These are phyloP conservation scores for Galeopsis tetrahit DNA, from an alignment of 257 asterid species.

Conservation along the genomic window DNA sequence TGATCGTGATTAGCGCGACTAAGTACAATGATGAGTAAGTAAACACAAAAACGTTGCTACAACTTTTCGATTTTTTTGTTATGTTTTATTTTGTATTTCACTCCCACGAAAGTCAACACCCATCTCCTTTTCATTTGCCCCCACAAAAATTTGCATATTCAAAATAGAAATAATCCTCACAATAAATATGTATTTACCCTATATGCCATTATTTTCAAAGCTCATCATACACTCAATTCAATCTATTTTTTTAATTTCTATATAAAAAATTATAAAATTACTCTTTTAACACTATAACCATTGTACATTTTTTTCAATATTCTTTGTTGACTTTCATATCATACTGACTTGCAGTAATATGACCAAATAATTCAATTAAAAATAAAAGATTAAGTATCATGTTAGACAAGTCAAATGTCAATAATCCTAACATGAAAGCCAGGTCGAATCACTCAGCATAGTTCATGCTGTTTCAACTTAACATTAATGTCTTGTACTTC, in stretches of 20 bases:
- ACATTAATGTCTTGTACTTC: background rate
- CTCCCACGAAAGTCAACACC: too few species aligned
- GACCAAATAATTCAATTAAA: background rate
- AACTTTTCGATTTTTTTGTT: background rate
- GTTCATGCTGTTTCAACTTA: conserved; percentile 14
- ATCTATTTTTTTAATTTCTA: too few species aligned
- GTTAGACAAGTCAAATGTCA: conserved; percentile 14
- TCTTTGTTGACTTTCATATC: background rate
- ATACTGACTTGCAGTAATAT: background rate
- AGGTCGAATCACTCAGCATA: background rate
- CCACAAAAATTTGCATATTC: too few species aligned
- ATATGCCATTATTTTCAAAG: too few species aligned
- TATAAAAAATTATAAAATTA: too few species aligned
- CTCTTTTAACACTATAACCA: too few species aligned
- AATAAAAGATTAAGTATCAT: background rate
- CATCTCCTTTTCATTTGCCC: too few species aligned
- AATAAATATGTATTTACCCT: too few species aligned
- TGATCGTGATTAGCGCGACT: conserved; percentile 9
- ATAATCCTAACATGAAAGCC: background rate
- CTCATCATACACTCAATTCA: too few species aligned
- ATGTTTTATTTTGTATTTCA: background rate
- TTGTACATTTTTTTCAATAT: too few species aligned
- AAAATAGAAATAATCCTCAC: too few species aligned
- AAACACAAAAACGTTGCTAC: background rate
- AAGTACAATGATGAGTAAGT: background rate